Base-by-base conservation (phyloP, 2,329 filamentous ascomycete species). In the Fusarium citri region DNA sequence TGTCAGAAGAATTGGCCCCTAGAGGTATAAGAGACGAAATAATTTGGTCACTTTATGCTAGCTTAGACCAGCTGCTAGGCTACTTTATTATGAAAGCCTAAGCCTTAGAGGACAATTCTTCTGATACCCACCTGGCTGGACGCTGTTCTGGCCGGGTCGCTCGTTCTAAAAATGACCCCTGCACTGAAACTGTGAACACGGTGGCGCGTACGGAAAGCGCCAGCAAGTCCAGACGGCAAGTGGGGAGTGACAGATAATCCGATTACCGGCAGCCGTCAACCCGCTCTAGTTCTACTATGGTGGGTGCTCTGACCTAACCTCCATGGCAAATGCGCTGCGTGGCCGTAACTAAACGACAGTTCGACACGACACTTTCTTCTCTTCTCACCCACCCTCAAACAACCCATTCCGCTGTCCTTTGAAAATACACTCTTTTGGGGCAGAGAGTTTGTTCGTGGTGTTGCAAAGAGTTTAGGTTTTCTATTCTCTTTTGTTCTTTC, bases 231-330 rank as follows among this genome's bases (percentile, higher is more conserved):
- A 71, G 55, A 66, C 50, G 71, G 66, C 66, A 72, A 57, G 68
- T 63, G 71, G 71, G 73, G 72, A 73, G 59, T 62, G 69, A 74
- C 75, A 76, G 78, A 78, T 79, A 77, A 79, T 79, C 76, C 76
- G 74, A 76, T 69, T 55, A 72, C 77, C 77, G 64, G 64, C 55
- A 66, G 60, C 68, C 59, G 59, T 59, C 63, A 55, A 61, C 61
- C 64, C 57, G 37, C 56, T 51, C 30, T 7, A 31, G 30, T 31
- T 58, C 26, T 41, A 37, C 48, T 42, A 28, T 53, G 23, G 48
- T 55, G 54, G 54, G 43, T 56, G 31, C 57, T 71, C 34, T 54
- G 47, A 51, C 58, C 40, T 55, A 50, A 53, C 54, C 34, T 55
- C 34, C 31, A 59, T 47, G 48, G 45, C 28, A 63, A 69, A 72